phyloP scores from a whole-genome alignment of 2,329 filamentous ascomycete species.

The Paraconiothyrium sp. region DNA sequence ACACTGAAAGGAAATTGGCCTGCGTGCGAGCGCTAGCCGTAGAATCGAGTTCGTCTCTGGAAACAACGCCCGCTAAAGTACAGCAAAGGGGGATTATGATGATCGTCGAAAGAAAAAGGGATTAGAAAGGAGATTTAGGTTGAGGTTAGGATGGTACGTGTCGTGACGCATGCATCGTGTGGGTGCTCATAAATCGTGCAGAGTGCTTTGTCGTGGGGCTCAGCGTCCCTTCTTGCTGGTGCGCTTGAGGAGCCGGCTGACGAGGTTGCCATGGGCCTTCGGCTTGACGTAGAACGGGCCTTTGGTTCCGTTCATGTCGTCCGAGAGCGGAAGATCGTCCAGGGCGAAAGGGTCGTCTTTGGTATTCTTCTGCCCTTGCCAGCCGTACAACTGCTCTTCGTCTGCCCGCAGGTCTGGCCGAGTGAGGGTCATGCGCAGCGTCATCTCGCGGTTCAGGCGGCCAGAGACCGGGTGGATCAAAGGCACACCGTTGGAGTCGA shows the following conservation, averaged over 20 bases:
- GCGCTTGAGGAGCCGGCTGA: conserved; percentile 49
- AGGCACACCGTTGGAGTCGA: conserved; percentile 41
- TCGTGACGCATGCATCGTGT: conserved; percentile 12
- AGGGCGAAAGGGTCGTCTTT: conserved; percentile 65
- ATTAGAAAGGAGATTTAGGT: not conserved
- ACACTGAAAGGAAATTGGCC: conserved; percentile 11
- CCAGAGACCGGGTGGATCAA: conserved; percentile 32
- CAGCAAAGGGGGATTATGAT: not conserved
- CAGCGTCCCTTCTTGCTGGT: conserved; percentile 45
- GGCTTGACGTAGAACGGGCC: conserved; percentile 57
- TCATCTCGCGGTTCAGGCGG: conserved; percentile 80
- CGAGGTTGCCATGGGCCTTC: conserved; percentile 44
- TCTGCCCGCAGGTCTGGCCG: conserved; percentile 83
- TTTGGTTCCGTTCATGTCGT: conserved; percentile 57
- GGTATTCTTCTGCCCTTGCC: conserved; percentile 58
- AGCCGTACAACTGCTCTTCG: conserved; percentile 77
- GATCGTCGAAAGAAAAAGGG: not conserved
- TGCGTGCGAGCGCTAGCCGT: not conserved
- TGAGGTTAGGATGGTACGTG: conserved; percentile 1
- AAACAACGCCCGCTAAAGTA: conserved; percentile 16
- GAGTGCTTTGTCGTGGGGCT: not conserved
- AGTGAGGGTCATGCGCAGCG: conserved; percentile 93
- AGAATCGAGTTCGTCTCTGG: not conserved
- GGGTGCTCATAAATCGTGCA: conserved; percentile 17
- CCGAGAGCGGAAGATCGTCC: conserved; percentile 60